A percentile compares a stretch with the other conserved stretches of the same genome.
These are phyloP conservation scores for Ormosia semicastrata DNA, from an alignment of 306 rosid genomes.

Conservation along the genomic window DNA sequence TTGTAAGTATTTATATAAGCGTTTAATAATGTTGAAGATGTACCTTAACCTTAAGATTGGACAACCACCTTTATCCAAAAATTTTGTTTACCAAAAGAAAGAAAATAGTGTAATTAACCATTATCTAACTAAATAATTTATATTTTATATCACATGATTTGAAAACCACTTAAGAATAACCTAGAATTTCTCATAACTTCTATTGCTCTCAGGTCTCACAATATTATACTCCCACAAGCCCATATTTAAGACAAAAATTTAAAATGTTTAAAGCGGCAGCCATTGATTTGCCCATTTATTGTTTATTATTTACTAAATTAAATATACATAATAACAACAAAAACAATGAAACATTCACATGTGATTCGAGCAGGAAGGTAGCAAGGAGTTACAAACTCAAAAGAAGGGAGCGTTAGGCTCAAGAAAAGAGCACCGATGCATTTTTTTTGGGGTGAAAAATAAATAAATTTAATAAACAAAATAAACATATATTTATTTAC, in stretches of 20 bases:
- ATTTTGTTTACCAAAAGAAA: too few species aligned
- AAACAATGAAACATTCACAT: slow-evolving; percentile 25
- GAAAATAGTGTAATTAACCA: too few species aligned
- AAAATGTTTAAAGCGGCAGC: slow-evolving; percentile 16
- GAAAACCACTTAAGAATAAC: too few species aligned
- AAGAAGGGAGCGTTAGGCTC: not conserved
- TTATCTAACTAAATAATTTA: too few species aligned
- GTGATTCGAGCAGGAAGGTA: not conserved
- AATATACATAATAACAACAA: not conserved
- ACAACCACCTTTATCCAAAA: too few species aligned
- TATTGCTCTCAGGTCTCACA: not conserved
- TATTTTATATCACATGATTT: too few species aligned
- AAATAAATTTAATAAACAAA: not conserved
- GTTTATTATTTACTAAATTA: not conserved
- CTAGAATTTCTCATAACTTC: not conserved
- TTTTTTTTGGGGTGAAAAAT: not conserved
- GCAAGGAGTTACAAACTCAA: not conserved
- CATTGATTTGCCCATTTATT: not conserved
- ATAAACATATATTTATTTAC: not conserved
- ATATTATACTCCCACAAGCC: not conserved
- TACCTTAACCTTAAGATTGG: too few species aligned
- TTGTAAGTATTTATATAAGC: too few species aligned
- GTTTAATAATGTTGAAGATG: too few species aligned
- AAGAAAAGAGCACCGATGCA: not conserved
- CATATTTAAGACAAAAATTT: not conserved